phyloP scores from a whole-genome alignment of 225 moss, liverwort and hornwort species.

The Pleurozium schreberi region DNA sequence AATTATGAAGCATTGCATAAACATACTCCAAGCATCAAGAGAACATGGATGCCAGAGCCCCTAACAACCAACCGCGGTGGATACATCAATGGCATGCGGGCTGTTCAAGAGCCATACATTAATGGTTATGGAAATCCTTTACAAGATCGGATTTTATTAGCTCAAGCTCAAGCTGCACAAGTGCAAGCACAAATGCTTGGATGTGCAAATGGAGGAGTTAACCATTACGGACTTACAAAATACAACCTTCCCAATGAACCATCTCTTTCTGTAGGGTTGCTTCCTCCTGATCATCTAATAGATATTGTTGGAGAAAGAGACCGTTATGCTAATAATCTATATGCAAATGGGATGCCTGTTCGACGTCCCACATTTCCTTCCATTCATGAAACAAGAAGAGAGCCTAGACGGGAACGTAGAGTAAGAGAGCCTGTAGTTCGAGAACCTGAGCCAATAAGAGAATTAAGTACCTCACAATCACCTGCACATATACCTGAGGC shows the following conservation, averaged over 20 bases:
- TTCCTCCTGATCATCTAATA: neutral
- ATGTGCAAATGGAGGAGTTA: neutral
- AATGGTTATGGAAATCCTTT: neutral
- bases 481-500: neutral
- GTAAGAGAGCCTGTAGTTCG: neutral
- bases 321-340: neutral
- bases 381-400: neutral
- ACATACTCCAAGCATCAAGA: slow-evolving; percentile 7
- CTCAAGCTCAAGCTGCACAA: neutral
- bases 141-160: neutral
- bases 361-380: neutral
- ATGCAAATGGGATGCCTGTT: neutral
- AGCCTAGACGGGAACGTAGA: neutral
- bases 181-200: neutral
- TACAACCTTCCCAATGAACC: neutral
- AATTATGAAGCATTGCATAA: slow-evolving; percentile 27
- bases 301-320: neutral
- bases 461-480: slow-evolving; percentile 6
- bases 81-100: neutral
- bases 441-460: neutral
- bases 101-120: neutral
- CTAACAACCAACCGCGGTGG: neutral
- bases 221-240: neutral
- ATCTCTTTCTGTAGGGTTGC: neutral
- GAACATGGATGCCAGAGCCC: slow-evolving; percentile 9